phyloP scores from a whole-genome alignment of 2,329 filamentous ascomycete genomes.

The Emergomyces africanus region DNA sequence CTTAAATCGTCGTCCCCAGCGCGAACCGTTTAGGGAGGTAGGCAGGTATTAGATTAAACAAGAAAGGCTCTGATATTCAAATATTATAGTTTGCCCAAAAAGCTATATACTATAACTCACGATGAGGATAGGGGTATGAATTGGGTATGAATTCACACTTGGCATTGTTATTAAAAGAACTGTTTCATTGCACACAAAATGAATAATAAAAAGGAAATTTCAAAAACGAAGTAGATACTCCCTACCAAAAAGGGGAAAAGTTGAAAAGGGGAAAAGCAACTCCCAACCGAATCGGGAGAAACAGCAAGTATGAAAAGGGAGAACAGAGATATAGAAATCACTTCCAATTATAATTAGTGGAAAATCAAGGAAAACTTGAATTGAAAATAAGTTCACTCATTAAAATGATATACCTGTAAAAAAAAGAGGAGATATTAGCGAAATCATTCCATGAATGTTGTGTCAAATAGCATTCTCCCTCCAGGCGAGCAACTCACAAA shows the following conservation, averaged over 20 bases:
- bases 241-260: background rate
- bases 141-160: too few species aligned
- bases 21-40: background rate
- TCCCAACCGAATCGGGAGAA: background rate
- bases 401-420: conserved; percentile 71
- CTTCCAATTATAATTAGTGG: background rate
- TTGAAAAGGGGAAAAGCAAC: background rate
- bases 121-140: too few species aligned
- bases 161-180: too few species aligned
- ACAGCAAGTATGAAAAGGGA: background rate
- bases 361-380: background rate
- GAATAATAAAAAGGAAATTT: background rate
- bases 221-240: background rate
- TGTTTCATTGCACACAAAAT: background rate
- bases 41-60: background rate
- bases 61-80: background rate
- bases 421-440: conserved; percentile 2
- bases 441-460: background rate
- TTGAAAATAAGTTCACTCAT: conserved; percentile 47
- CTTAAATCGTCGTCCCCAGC: background rate
- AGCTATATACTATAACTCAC: too few species aligned
- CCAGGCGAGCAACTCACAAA: conserved; percentile 51
- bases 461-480: background rate
- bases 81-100: background rate
- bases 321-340: background rate